Percentiles rank a stretch among this genome's conserved stretches.
Evolutionary conservation across 345 rosid species (phyloP).

Genomic region (Brassica cretica): DNA sequence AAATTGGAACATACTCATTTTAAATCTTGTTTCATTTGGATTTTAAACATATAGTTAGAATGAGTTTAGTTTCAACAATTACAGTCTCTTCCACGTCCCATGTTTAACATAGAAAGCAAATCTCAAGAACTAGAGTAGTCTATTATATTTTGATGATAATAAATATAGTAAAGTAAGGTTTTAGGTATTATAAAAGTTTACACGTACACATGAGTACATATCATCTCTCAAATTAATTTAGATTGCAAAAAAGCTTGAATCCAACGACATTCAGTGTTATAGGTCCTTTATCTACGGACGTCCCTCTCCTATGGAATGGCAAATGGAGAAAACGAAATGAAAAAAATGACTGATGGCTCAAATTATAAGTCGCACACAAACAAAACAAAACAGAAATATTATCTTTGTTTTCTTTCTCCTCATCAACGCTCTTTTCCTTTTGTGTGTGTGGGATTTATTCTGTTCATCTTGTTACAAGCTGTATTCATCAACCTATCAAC

Average conservation of each 20-base stretch:
- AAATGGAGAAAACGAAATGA: slow-evolving; percentile 24
- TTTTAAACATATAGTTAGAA: neutral
- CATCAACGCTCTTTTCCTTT: neutral
- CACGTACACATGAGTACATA: neutral
- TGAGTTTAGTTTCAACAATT: neutral
- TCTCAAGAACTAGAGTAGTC: neutral
- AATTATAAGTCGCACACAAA: slow-evolving; percentile 39
- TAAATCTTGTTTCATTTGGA: neutral
- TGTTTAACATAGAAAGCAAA: neutral
- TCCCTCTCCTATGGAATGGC: slow-evolving; percentile 39
- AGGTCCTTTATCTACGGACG: slow-evolving; percentile 38
- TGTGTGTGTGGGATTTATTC: neutral
- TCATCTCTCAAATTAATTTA: neutral
- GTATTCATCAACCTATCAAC: slow-evolving; percentile 15
- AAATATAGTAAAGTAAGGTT: neutral
- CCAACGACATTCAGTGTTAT: neutral
- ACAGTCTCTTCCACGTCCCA: neutral
- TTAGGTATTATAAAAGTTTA: neutral
- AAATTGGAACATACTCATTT: neutral
- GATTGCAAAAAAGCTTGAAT: slow-evolving; percentile 8
- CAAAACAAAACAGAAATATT: slow-evolving; percentile 23
- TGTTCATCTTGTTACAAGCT: slow-evolving; percentile 21
- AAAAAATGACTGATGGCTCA: slow-evolving; percentile 23
- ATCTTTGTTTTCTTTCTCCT: slow-evolving; percentile 23
- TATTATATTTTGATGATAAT: neutral